Conservation (phyloP, 1,284 basidiomycete species). For the Cerioporus squamosus region DNA sequence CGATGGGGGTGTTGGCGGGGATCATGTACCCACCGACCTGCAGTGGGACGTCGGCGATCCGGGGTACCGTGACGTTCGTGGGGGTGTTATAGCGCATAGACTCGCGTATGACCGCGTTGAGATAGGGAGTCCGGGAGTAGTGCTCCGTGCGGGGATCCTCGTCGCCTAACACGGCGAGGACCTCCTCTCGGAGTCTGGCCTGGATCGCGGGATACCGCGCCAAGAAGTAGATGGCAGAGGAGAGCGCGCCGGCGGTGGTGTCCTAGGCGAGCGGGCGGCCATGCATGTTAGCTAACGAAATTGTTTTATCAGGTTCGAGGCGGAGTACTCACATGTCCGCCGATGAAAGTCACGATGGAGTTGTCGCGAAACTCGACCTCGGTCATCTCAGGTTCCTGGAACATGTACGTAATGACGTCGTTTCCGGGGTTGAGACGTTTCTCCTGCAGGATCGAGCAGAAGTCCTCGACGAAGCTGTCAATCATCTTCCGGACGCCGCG, state of each 20-base stretch:
- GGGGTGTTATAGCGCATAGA: conserved; percentile 39
- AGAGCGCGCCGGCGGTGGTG: conserved; percentile 38
- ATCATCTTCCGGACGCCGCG: conserved; percentile 25
- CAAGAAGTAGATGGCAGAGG: conserved; percentile 37
- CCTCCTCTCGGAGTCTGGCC: conserved; percentile 32
- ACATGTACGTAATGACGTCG: conserved; percentile 39
- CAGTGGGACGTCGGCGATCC: conserved; percentile 25
- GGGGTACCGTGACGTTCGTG: conserved; percentile 34
- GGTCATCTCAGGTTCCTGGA: conserved; percentile 34
- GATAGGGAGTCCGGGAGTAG: conserved; percentile 28
- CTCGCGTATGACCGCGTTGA: conserved; percentile 39
- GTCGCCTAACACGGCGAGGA: conserved; percentile 21
- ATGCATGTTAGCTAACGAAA: not conserved
- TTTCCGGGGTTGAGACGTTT: conserved; percentile 34
- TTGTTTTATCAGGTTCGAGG: not conserved
- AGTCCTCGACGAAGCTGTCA: conserved; percentile 30
- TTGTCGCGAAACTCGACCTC: conserved; percentile 37
- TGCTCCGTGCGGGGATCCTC: conserved; percentile 32
- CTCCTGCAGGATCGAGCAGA: conserved; percentile 29
- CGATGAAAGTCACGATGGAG: conserved; percentile 39
- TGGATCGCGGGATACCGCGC: conserved; percentile 36
- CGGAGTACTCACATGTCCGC: conserved; percentile 33
- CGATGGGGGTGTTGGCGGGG: conserved; percentile 30
- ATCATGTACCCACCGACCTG: conserved; percentile 14
- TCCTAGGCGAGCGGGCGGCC: conserved; percentile 25